Conservation (phyloP, 441 rosid genomes). For the Sinapis alba region DNA sequence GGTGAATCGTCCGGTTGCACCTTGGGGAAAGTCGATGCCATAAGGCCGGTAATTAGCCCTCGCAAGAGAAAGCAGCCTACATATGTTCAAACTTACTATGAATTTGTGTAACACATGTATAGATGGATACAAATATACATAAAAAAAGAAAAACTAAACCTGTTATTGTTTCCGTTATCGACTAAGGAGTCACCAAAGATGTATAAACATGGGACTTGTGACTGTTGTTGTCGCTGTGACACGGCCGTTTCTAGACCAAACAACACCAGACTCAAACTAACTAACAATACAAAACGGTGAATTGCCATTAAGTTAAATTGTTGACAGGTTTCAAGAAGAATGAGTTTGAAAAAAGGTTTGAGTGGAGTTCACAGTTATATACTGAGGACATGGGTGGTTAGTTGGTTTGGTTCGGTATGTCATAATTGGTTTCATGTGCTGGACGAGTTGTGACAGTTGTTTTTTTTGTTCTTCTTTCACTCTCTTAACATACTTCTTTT, state of each 20-base stretch:
- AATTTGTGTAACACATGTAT: not conserved
- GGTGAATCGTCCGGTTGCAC: conserved; percentile 69
- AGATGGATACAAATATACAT: not conserved
- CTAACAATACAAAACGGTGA: conserved; percentile 15
- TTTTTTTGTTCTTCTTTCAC: not conserved
- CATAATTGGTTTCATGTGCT: conserved; percentile 38
- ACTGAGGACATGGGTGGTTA: conserved; percentile 27
- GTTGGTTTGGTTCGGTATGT: conserved; percentile 30
- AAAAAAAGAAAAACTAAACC: conserved; percentile 28
- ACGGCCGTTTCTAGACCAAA: conserved; percentile 23
- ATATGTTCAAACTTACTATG: not conserved
- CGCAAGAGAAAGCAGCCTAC: conserved; percentile 50
- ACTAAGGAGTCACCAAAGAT: conserved; percentile 70
- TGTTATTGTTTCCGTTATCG: conserved; percentile 70
- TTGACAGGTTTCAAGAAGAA: conserved; percentile 2
- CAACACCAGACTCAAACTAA: conserved; percentile 30
- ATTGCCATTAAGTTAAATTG: conserved; percentile 15
- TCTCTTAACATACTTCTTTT: conserved; percentile 19
- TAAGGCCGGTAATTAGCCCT: conserved; percentile 74
- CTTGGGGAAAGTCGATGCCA: conserved; percentile 66
- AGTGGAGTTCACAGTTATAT: conserved; percentile 16
- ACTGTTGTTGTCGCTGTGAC: conserved; percentile 48
- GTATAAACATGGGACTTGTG: conserved; percentile 70
- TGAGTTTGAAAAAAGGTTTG: conserved; percentile 17
- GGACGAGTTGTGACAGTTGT: conserved; percentile 29